A percentile compares a stretch with the other conserved stretches of the same genome.
Conservation (phyloP, 2,329 filamentous ascomycete species). For the Ascochyta lentis region DNA sequence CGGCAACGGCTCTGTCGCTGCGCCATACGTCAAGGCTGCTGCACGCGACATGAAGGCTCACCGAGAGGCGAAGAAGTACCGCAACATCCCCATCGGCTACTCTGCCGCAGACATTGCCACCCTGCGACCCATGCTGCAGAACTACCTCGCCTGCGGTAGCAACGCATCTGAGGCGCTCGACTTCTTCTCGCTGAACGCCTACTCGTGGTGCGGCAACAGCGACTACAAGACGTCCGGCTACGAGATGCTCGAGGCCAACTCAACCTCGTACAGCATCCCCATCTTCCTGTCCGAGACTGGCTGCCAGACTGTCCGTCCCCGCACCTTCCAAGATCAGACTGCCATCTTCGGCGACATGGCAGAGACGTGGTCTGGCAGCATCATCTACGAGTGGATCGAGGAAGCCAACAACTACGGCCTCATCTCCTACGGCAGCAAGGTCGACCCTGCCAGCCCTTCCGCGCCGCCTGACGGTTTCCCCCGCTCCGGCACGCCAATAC, state of each 20-base stretch:
- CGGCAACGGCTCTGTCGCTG: slow-evolving; percentile 63
- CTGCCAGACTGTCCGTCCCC: slow-evolving; percentile 71
- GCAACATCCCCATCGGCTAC: slow-evolving; percentile 84
- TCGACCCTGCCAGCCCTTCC: slow-evolving; percentile 52
- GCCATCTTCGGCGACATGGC: slow-evolving; percentile 83
- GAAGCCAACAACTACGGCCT: slow-evolving; percentile 85
- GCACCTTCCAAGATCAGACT: slow-evolving; percentile 73
- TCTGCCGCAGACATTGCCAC: slow-evolving; percentile 83
- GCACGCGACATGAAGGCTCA: slow-evolving; percentile 84
- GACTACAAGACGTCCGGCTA: slow-evolving; percentile 73
- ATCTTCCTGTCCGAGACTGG: slow-evolving; percentile 78
- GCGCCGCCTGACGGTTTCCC: slow-evolving; percentile 71
- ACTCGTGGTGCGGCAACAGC: slow-evolving; percentile 64
- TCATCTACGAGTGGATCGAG: slow-evolving; percentile 90
- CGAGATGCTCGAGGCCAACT: slow-evolving; percentile 68
- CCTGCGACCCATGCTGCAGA: slow-evolving; percentile 68
- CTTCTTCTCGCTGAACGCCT: slow-evolving; percentile 86
- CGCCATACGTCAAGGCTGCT: slow-evolving; percentile 84
- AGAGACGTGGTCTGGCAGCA: slow-evolving; percentile 74
- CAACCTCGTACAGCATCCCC: slow-evolving; percentile 72
- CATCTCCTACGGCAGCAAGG: slow-evolving; percentile 73
- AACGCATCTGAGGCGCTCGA: slow-evolving; percentile 73
- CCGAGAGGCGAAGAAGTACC: slow-evolving; percentile 75
- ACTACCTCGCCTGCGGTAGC: slow-evolving; percentile 79
- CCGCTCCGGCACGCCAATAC: slow-evolving; percentile 74